Conservation (phyloP, 768 basidiomycete genomes). For the Tylopilus plumbeoviolaceoides region DNA sequence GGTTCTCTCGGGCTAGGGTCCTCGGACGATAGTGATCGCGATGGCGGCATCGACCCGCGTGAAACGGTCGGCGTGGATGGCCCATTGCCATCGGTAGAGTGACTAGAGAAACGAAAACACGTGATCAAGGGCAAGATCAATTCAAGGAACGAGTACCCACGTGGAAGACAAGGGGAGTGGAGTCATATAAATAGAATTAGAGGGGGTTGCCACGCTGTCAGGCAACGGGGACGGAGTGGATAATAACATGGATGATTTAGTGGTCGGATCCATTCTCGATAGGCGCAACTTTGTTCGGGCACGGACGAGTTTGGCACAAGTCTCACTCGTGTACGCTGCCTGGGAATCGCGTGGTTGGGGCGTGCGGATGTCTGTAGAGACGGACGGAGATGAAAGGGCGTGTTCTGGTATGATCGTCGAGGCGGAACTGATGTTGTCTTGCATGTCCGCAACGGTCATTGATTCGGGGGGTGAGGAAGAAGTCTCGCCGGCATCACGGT, state of each 20-base stretch:
- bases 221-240: slow-evolving; percentile 5
- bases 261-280: slow-evolving; percentile 10
- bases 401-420: slow-evolving; percentile 4
- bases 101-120: too few species aligned
- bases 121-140: slow-evolving; percentile 16
- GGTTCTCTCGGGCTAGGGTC: too few species aligned
- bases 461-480: background rate
- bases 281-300: slow-evolving; percentile 17
- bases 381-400: slow-evolving; percentile 16
- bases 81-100: too few species aligned
- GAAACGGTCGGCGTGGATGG: too few species aligned
- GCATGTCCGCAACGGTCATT: slow-evolving; percentile 1
- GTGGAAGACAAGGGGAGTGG: slow-evolving; percentile 14
- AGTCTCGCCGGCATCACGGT: background rate
- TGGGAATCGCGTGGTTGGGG: slow-evolving; percentile 13
- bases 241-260: background rate
- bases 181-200: background rate
- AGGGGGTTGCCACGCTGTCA: slow-evolving; percentile 11
- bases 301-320: slow-evolving; percentile 15
- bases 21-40: too few species aligned
- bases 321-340: slow-evolving; percentile 4
- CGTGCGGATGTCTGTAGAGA: background rate
- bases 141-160: slow-evolving; percentile 15
- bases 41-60: too few species aligned
- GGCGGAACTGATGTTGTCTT: background rate